phyloP scores from a whole-genome alignment of 2,329 filamentous ascomycete genomes.

The Colletotrichum liaoningense region DNA sequence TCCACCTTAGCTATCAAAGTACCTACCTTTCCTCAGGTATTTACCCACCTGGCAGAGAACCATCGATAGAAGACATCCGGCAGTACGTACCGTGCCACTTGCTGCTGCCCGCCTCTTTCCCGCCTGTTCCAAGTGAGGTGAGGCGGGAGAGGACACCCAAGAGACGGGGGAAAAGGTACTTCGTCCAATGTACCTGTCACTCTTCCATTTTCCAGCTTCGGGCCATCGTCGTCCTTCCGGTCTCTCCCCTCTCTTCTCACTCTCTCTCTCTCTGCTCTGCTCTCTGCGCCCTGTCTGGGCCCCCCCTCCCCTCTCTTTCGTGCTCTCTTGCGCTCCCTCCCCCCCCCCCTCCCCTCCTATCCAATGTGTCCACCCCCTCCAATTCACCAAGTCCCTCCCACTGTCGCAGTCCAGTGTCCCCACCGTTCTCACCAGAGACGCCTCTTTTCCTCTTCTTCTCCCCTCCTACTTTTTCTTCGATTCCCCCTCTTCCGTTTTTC shows the following conservation, averaged over 20 bases:
- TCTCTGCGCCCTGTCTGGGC: background rate
- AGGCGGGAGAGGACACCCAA: background rate
- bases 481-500: constrained; percentile 32
- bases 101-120: constrained; percentile 19
- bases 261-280: background rate
- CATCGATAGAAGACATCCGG: background rate
- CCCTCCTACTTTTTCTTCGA: constrained; percentile 34
- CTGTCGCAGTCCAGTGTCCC: constrained; percentile 33
- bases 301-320: constrained; percentile 1
- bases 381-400: constrained; percentile 29
- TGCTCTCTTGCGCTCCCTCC: constrained; percentile 4
- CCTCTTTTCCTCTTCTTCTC: constrained; percentile 32
- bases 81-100: constrained; percentile 5
- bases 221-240: constrained; percentile 18
- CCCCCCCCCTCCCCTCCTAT: constrained; percentile 18
- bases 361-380: constrained; percentile 18
- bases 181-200: background rate
- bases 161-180: constrained; percentile 11
- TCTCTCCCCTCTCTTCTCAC: constrained; percentile 14
- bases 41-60: background rate
- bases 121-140: background rate
- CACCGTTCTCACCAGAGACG: constrained; percentile 31
- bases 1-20: background rate
- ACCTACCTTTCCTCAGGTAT: background rate
- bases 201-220: constrained; percentile 20